phyloP scores from a whole-genome alignment of 352 stramenopile genomes.

The Pythium dissimile region DNA sequence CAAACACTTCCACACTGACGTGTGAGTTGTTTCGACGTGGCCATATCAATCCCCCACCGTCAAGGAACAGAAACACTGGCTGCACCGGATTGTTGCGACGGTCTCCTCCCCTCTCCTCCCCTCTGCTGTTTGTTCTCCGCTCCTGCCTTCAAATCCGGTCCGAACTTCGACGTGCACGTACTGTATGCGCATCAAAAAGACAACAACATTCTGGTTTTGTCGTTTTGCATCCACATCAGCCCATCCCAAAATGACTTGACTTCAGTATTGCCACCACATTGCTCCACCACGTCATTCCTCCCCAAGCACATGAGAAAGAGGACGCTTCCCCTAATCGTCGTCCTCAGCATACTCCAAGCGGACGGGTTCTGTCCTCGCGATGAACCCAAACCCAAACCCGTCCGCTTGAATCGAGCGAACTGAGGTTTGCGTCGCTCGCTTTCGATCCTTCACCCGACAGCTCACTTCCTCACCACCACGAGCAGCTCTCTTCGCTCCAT shows the following conservation, averaged over 20 bases:
- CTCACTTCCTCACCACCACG: background rate
- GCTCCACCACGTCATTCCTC: background rate
- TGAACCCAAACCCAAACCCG: constrained; percentile 1
- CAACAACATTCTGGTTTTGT: too few species aligned
- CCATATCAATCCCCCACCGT: too few species aligned
- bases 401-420: background rate
- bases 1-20: too few species aligned
- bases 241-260: background rate
- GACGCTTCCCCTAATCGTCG: background rate
- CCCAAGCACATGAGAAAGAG: background rate
- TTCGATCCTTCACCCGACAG: background rate
- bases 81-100: background rate
- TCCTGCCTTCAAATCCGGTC: background rate
- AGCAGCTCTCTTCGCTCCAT: constrained; percentile 8
- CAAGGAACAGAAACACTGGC: background rate
- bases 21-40: too few species aligned
- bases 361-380: constrained; percentile 7
- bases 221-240: background rate
- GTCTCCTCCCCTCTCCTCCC: background rate
- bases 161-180: background rate
- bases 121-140: background rate
- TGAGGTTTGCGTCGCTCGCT: constrained; percentile 1
- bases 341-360: background rate
- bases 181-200: constrained; percentile 4
- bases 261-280: background rate